These are phyloP conservation scores for Hypoxylon fuscum DNA, from an alignment of 495 filamentous ascomycete genomes.

Conservation along the genomic window DNA sequence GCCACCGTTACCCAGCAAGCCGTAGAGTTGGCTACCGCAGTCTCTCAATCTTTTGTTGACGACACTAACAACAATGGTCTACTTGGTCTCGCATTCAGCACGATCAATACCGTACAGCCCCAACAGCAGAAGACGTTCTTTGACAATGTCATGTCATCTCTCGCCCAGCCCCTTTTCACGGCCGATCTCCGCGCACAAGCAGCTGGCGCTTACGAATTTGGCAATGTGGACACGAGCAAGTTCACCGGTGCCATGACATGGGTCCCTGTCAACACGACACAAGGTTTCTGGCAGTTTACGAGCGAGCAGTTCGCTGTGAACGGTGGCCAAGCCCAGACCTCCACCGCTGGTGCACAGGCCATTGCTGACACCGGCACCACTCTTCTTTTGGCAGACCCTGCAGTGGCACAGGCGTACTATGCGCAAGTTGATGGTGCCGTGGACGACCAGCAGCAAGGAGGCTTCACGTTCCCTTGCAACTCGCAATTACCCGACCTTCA, in stretches of 20 bases:
- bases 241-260: constrained; percentile 72
- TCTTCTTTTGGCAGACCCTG: constrained; percentile 72
- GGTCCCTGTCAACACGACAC: constrained; percentile 66
- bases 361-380: constrained; percentile 81
- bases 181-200: constrained; percentile 69
- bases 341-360: constrained; percentile 57
- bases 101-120: constrained; percentile 76
- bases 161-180: constrained; percentile 77
- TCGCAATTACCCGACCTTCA: constrained; percentile 68
- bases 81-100: constrained; percentile 78
- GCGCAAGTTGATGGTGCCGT: constrained; percentile 64
- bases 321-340: constrained; percentile 45
- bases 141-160: constrained; percentile 70
- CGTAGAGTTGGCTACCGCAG: constrained; percentile 72
- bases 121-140: constrained; percentile 80
- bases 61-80: constrained; percentile 74
- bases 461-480: constrained; percentile 66
- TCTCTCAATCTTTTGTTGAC: constrained; percentile 70
- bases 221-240: constrained; percentile 70
- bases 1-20: constrained; percentile 71
- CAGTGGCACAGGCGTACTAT: constrained; percentile 71
- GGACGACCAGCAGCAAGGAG: constrained; percentile 59
- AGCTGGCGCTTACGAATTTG: constrained; percentile 80
- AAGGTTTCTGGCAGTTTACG: constrained; percentile 81
- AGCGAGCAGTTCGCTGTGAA: constrained; percentile 67